A percentile compares a stretch with the other conserved stretches of the same genome.
Evolutionary conservation across 2,329 filamentous ascomycete species (phyloP).

Genomic region (Apiospora rasikravindrae): DNA sequence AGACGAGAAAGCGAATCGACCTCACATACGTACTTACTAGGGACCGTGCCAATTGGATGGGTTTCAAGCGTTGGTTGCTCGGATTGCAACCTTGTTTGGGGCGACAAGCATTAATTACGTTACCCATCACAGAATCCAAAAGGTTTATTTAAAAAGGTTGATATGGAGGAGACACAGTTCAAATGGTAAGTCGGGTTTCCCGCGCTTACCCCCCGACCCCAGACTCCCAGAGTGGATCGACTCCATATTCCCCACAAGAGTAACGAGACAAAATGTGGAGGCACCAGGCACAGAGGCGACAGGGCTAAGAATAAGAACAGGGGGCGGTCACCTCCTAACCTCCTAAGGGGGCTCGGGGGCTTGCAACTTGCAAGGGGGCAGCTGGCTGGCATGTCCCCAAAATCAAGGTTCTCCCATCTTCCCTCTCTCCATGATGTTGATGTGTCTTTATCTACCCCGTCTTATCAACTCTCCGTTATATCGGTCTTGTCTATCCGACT

Average conservation of each 20-base stretch:
- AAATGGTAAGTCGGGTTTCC: background rate
- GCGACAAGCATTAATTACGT: background rate
- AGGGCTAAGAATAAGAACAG: background rate
- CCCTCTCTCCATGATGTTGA: background rate
- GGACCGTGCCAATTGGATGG: slow-evolving; percentile 8
- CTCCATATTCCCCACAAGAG: slow-evolving; percentile 7
- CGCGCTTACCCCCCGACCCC: slow-evolving; percentile 9
- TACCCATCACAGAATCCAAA: background rate
- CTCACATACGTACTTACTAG: background rate
- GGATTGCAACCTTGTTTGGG: slow-evolving; percentile 5
- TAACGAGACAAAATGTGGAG: slow-evolving; percentile 15
- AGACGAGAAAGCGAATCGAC: background rate
- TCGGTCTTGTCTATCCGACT: background rate
- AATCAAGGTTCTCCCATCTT: background rate
- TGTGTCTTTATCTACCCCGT: background rate
- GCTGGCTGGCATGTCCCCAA: background rate
- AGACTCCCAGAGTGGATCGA: background rate
- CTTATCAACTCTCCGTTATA: background rate
- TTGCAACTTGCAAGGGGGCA: background rate
- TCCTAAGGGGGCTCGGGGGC: background rate
- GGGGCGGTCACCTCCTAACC: background rate
- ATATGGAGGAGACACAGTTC: background rate
- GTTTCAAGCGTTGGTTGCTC: background rate
- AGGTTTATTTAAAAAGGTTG: background rate
- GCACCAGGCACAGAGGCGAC: background rate